Base-by-base conservation (phyloP, 1,284 basidiomycete genomes). In the Inonotus hispidus region DNA sequence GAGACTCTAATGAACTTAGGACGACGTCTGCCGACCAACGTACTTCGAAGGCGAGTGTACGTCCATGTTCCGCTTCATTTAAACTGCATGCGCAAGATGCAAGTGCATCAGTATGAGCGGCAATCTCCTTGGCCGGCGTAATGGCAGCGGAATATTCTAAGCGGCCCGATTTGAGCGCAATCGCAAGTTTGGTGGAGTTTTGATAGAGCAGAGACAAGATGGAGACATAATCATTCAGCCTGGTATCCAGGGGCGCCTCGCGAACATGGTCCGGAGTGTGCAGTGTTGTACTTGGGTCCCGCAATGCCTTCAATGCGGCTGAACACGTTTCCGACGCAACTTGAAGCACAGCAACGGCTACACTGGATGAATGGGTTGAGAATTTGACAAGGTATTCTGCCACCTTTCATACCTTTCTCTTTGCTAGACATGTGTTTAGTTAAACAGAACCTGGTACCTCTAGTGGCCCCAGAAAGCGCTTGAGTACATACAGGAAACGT, bases 151-250 rank as follows among this genome's bases (percentile, higher is more conserved):
- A 69, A 68, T 83, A 82, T 0, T 82, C 74, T 0, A 85, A 85
- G 1, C 75, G 75, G 1, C 82, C 72, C 1, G 88, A 84, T 35
- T 86, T 87, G 45, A 90, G 76, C 0, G 81, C 77, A 29, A 92
- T 77, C 0, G 88, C 76, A 37, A 89, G 69, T 68, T 87, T 91
- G 10, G 87, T 90, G 1, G 81, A 75, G 23, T 80, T 73, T 8
- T 76, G 74, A 70, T 88, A 79, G n/a, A 90, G 68, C 60, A 90
- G 75, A 2, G 82, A 76, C 37, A 90, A 75, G 32, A 90, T 74
- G 1, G 84, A 81, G 19, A 83, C 64, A 23, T 85, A 74, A 68
- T 92, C 89, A 52, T 39, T 59, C 6, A 64, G 52, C 35, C 55
- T 13, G 7, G 56, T 49, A 23, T 64, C 49, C 39, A 64, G 16